Percentiles rank a stretch among this genome's conserved stretches.
Evolutionary conservation across 2,329 filamentous ascomycete species (phyloP).

Genomic region (Phaeophleospora eucalypticola): DNA sequence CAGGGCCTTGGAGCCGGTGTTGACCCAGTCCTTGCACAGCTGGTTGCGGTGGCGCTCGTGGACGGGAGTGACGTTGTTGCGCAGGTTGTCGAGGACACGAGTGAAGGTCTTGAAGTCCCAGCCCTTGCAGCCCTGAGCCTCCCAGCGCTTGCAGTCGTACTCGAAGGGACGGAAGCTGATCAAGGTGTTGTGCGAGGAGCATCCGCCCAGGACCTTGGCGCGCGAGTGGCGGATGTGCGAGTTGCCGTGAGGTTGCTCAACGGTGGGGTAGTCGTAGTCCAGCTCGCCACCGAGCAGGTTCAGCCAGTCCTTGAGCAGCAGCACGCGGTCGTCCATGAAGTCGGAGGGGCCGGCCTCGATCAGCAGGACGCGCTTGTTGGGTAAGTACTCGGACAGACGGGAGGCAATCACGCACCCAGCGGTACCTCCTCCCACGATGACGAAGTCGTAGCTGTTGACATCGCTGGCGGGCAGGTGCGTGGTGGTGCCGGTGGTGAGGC

Average conservation of each 20-base stretch:
- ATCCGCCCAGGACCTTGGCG: conserved; percentile 87
- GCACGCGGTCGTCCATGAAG: conserved; percentile 80
- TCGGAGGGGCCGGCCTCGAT: conserved; percentile 89
- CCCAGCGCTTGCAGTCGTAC: conserved; percentile 83
- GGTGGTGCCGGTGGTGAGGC: conserved; percentile 57
- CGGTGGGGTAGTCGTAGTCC: conserved; percentile 87
- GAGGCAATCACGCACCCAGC: conserved; percentile 81
- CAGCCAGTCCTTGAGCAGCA: conserved; percentile 84
- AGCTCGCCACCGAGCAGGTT: conserved; percentile 78
- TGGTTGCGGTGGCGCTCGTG: conserved; percentile 83
- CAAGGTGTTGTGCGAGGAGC: conserved; percentile 89
- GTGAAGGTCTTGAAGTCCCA: conserved; percentile 86
- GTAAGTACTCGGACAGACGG: conserved; percentile 76
- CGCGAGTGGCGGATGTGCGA: conserved; percentile 88
- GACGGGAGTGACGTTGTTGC: conserved; percentile 86
- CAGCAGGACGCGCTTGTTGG: conserved; percentile 73
- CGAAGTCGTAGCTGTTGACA: conserved; percentile 71
- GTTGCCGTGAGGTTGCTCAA: conserved; percentile 87
- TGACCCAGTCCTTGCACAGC: conserved; percentile 85
- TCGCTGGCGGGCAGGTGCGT: conserved; percentile 61
- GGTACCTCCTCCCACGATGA: conserved; percentile 80
- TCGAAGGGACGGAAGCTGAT: conserved; percentile 90
- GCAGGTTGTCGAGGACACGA: conserved; percentile 74
- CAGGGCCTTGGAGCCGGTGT: conserved; percentile 72
- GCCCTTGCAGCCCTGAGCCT: conserved; percentile 72